Percentiles rank a stretch among this genome's conserved stretches.
phyloP scores from a whole-genome alignment of 2,329 filamentous ascomycete species.

The Gaeumannomyces sp. region DNA sequence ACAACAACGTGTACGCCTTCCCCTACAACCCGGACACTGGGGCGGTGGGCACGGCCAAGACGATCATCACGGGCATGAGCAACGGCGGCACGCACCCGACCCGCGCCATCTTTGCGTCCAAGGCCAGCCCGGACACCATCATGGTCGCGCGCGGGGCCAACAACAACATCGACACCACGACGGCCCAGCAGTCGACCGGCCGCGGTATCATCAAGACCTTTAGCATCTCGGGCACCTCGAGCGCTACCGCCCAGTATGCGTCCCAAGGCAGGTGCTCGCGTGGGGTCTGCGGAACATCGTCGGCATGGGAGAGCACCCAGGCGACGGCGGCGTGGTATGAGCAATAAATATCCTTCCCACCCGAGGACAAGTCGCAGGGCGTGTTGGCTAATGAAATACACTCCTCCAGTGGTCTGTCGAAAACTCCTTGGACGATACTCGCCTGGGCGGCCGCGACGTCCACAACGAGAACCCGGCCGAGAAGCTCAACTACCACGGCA shows the following conservation, averaged over 20 bases:
- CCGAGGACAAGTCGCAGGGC: background rate
- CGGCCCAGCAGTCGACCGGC: constrained; percentile 34
- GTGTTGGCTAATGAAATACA: background rate
- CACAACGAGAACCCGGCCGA: constrained; percentile 66
- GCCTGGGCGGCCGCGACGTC: constrained; percentile 51
- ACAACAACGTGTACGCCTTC: constrained; percentile 51
- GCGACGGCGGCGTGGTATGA: constrained; percentile 38
- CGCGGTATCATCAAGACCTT: constrained; percentile 60
- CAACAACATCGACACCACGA: constrained; percentile 16
- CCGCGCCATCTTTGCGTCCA: constrained; percentile 54
- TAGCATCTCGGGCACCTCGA: constrained; percentile 29
- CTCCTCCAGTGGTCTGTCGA: constrained; percentile 49
- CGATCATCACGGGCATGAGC: constrained; percentile 43
- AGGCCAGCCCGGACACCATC: constrained; percentile 41
- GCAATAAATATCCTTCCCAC: background rate
- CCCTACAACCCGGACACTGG: constrained; percentile 47
- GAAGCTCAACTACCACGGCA: constrained; percentile 67
- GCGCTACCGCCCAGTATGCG: constrained; percentile 34
- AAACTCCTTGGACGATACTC: constrained; percentile 62
- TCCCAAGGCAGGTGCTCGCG: constrained; percentile 42
- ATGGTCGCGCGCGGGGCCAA: constrained; percentile 16
- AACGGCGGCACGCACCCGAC: constrained; percentile 49
- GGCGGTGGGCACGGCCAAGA: constrained; percentile 32
- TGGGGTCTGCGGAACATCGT: constrained; percentile 67
- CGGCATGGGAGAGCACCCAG: constrained; percentile 57